phyloP scores from a whole-genome alignment of 495 filamentous ascomycete genomes.

The Cudoniella acicularis region DNA sequence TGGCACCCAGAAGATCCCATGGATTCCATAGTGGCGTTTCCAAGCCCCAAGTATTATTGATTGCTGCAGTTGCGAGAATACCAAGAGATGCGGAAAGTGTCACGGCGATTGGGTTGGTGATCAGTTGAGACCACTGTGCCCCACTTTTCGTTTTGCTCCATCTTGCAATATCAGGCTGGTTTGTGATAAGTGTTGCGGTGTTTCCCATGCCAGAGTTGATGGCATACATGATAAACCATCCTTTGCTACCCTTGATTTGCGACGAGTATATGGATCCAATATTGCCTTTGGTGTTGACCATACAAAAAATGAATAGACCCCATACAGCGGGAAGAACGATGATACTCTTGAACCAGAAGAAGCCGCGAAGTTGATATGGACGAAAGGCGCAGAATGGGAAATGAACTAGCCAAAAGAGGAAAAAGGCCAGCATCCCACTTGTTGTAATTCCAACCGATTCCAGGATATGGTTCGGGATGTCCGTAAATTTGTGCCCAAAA shows the following conservation, averaged over 20 bases:
- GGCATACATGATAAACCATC: slow-evolving; percentile 38
- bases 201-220: slow-evolving; percentile 42
- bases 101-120: slow-evolving; percentile 36
- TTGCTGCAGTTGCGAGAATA: slow-evolving; percentile 37
- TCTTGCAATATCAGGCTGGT: slow-evolving; percentile 39
- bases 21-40: slow-evolving; percentile 27
- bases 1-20: slow-evolving; percentile 23
- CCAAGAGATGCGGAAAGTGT: slow-evolving; percentile 40
- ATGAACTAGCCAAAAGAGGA: slow-evolving; percentile 45
- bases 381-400: slow-evolving; percentile 34
- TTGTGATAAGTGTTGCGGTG: slow-evolving; percentile 39
- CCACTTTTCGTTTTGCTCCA: slow-evolving; percentile 34
- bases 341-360: slow-evolving; percentile 33
- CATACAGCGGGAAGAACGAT: slow-evolving; percentile 30
- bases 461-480: slow-evolving; percentile 38
- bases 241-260: slow-evolving; percentile 21
- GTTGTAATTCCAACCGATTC: slow-evolving; percentile 37
- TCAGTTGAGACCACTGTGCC: slow-evolving; percentile 36
- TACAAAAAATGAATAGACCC: slow-evolving; percentile 38
- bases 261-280: slow-evolving; percentile 29
- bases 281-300: slow-evolving; percentile 36
- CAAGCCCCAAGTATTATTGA: slow-evolving; percentile 36
- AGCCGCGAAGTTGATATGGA: slow-evolving; percentile 28
- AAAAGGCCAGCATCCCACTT: slow-evolving; percentile 37
- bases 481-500: slow-evolving; percentile 22